These are phyloP conservation scores for Penicillium waksmanii DNA, from an alignment of 495 filamentous ascomycete species.

Conservation along the genomic window DNA sequence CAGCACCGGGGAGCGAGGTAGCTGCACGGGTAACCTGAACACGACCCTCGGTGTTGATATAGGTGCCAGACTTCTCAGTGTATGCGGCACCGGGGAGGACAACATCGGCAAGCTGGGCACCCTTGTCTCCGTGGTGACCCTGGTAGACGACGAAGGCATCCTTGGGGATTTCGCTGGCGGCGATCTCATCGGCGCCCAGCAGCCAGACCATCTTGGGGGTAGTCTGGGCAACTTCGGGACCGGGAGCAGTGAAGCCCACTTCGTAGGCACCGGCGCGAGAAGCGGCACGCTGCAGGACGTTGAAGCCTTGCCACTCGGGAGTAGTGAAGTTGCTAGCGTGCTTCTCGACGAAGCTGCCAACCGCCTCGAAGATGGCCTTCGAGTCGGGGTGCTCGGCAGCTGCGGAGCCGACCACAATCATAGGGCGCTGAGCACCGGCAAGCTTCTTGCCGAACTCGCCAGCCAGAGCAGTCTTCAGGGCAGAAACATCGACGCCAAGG, in stretches of 20 bases:
- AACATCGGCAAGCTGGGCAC: slow-evolving; percentile 90
- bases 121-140: slow-evolving; percentile 94
- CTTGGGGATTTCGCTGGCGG: slow-evolving; percentile 79
- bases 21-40: slow-evolving; percentile 91
- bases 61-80: slow-evolving; percentile 96
- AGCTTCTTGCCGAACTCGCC: slow-evolving; percentile 92
- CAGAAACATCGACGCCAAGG: slow-evolving; percentile 73
- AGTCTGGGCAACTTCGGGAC: slow-evolving; percentile 72
- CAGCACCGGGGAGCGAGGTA: slow-evolving; percentile 80
- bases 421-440: slow-evolving; percentile 81
- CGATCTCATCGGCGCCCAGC: slow-evolving; percentile 91
- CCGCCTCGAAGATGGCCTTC: slow-evolving; percentile 87
- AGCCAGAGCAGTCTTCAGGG: slow-evolving; percentile 82
- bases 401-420: slow-evolving; percentile 93
- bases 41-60: slow-evolving; percentile 95
- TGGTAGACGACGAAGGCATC: slow-evolving; percentile 97
- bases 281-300: slow-evolving; percentile 89
- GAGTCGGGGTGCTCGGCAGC: slow-evolving; percentile 87
- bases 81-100: slow-evolving; percentile 93
- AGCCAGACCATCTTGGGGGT: slow-evolving; percentile 96
- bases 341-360: slow-evolving; percentile 90
- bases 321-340: slow-evolving; percentile 84
- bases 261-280: slow-evolving; percentile 93
- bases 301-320: slow-evolving; percentile 95
- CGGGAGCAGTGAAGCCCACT: slow-evolving; percentile 88